Evolutionary conservation across 1,139 yeast genomes (phyloP), one percentile per base, ranked within the genome.

Genomic region (Pneumocystis jirovecii): DNA sequence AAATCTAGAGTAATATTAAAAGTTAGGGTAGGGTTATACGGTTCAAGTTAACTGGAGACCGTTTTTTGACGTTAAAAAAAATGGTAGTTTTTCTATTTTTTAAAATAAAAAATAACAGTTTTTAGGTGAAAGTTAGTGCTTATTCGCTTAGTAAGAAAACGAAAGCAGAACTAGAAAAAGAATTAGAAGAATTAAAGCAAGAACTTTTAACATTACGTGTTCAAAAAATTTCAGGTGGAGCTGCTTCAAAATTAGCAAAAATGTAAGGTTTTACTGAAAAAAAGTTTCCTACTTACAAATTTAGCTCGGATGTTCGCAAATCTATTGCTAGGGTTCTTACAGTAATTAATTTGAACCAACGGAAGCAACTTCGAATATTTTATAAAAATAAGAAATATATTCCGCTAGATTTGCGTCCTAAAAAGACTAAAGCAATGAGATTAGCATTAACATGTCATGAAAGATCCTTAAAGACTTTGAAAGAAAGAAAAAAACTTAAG

Each of bases 391-490:
- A 90, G 86, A 91, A 90, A 83, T 88, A 85, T 86, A 84, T 86
- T 80, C 98, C 98, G 84, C 91, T 91, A 85, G 97, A 91, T 80
- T 86, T 93, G 82, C 93, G 97, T 84, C 96, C 89, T 77, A 93
- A 93, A 91, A 89, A 93, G 87, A 93, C 98, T 82, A 93, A 97
- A 86, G 97, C 98, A 81, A 83, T 93, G 81, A 91, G 98, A 88
- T 89, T 97, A 85, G 85, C 86, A 80, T 85, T 93, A 79, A 85
- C 97, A 80, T 83, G 87, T 79, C 81, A 81, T 81, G 97, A 93
- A 83, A 85, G 88, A 78, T 77, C 84, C 74, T 82, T 82, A 80
- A 81, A 82, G 80, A 91, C 97, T 78, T 86, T 81, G 75, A 90
- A 88, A 84, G 90, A 91, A 77, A 85, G 85, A 82, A 93, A 93